Evolutionary conservation across 2,329 filamentous ascomycete species (phyloP).

Genomic region (Colletotrichum ledebouriae): DNA sequence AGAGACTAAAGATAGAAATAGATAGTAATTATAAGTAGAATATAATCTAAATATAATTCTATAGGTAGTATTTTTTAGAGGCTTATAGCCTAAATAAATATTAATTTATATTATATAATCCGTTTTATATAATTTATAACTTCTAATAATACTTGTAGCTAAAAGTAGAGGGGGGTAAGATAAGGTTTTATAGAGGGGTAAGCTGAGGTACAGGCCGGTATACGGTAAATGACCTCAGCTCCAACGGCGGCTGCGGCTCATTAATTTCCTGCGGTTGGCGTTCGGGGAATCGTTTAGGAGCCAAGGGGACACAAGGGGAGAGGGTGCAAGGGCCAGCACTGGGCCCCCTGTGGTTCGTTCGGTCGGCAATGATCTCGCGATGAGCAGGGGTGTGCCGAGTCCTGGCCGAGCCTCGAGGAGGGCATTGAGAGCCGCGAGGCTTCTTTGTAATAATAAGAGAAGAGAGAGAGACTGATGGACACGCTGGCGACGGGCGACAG

Average conservation of each 20-base stretch:
- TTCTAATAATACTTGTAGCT: too few species aligned
- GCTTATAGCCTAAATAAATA: too few species aligned
- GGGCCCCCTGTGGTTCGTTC: constrained; percentile 10
- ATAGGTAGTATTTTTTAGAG: too few species aligned
- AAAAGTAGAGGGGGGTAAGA: too few species aligned
- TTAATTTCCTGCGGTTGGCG: constrained; percentile 31
- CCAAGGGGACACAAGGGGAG: background rate
- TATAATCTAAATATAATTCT: too few species aligned
- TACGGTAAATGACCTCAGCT: background rate
- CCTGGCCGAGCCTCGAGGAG: constrained; percentile 7
- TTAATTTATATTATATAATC: too few species aligned
- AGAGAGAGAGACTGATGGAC: background rate
- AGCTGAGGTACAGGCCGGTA: too few species aligned
- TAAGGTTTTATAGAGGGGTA: too few species aligned
- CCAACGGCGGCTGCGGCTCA: constrained; percentile 17
- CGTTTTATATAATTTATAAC: too few species aligned
- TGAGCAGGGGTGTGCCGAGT: background rate
- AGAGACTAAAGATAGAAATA: too few species aligned
- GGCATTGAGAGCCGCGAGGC: background rate
- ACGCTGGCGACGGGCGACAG: background rate
- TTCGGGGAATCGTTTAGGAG: constrained; percentile 27
- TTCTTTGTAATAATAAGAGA: background rate
- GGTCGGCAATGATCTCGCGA: background rate
- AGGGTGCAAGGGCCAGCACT: background rate
- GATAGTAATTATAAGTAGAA: too few species aligned